phyloP scores from a whole-genome alignment of 2,329 filamentous ascomycete species.

The Cladosporium phlei region DNA sequence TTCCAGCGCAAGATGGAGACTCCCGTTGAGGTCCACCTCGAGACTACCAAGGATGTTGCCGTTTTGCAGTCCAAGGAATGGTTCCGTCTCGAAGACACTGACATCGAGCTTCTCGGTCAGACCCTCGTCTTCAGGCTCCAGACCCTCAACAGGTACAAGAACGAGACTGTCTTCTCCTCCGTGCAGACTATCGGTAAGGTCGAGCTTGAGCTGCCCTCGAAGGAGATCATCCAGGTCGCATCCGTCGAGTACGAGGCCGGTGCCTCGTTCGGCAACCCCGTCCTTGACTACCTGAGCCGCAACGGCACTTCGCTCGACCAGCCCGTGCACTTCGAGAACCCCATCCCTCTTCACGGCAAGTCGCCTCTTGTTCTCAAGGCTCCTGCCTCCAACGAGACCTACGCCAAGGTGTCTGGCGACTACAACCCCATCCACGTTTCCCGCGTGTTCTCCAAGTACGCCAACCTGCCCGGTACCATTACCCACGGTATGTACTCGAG shows the following conservation, averaged over 20 bases:
- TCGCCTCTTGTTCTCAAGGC: slow-evolving; percentile 82
- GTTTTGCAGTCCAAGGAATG: slow-evolving; percentile 95
- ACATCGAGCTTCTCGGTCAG: slow-evolving; percentile 84
- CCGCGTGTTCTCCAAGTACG: slow-evolving; percentile 91
- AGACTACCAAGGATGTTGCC: slow-evolving; percentile 83
- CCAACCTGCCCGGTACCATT: slow-evolving; percentile 91
- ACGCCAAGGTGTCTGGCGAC: slow-evolving; percentile 93
- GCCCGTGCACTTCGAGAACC: slow-evolving; percentile 93
- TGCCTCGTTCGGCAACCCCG: slow-evolving; percentile 88
- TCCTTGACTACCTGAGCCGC: slow-evolving; percentile 90
- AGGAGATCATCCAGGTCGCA: slow-evolving; percentile 96
- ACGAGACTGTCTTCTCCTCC: slow-evolving; percentile 82
- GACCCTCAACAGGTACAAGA: slow-evolving; percentile 89
- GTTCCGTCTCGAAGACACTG: slow-evolving; percentile 82
- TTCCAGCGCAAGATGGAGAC: slow-evolving; percentile 97
- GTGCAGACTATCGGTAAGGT: slow-evolving; percentile 92
- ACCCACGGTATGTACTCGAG: slow-evolving; percentile 99
- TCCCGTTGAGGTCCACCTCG: slow-evolving; percentile 86
- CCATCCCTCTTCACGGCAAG: slow-evolving; percentile 91
- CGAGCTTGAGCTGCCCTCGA: slow-evolving; percentile 87
- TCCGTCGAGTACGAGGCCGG: slow-evolving; percentile 93
- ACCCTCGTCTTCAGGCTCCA: slow-evolving; percentile 94
- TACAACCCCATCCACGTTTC: slow-evolving; percentile 99
- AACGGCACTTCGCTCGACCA: slow-evolving; percentile 91
- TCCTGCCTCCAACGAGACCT: slow-evolving; percentile 94